Base-by-base conservation (phyloP, 148 eudicot genomes). In the Polygonum maritimum region DNA sequence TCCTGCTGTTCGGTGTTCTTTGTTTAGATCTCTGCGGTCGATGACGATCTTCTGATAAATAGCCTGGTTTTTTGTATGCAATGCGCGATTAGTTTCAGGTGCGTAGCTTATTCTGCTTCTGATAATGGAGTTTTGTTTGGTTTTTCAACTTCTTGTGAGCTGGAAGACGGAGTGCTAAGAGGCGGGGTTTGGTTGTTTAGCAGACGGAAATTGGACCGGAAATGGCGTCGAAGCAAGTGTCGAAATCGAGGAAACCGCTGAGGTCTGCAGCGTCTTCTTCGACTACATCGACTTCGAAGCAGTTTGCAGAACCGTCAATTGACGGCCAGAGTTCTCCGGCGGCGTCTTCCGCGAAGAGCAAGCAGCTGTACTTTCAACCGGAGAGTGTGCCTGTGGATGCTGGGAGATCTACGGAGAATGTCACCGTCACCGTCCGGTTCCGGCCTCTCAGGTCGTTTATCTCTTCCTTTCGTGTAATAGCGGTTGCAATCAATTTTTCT, bases 341-440 rank as follows among this genome's bases (percentile, higher is more conserved):
- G 39, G 84, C 91, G 26, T 86, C 91, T 6, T 83, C 92, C 40
- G 82, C 81, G 36, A 89, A 81, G 76, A 90, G 88, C 75, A 94
- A 90, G 83, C 81, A 82, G 73, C 91, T 82, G 67, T 80, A 81
- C 76, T 71, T 76, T 22, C 82, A 79, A 76, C 82, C 89, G 0
- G 94, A 90, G 84, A 84, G 69, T 73, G 65, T 78, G 19, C 75
- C 88, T 22, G 49, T 79, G 73, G 87, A 80, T 69, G 80, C 75
- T 45, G 90, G 86, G 78, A 88, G 91, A 87, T 89, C 93, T 60
- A 92, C 85, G 83, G 99, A 96, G 85, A 96, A 88, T 86, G 98
- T 96, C 26, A 91, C 97, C 4, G 99, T 96, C 57, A 96, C 99
- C 1, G 97, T 91, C 75, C 94, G 99, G 39, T 96, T 96, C 82